Evolutionary conservation across 2,329 filamentous ascomycete species (phyloP).

Genomic region (Arthrocladium fulminans): DNA sequence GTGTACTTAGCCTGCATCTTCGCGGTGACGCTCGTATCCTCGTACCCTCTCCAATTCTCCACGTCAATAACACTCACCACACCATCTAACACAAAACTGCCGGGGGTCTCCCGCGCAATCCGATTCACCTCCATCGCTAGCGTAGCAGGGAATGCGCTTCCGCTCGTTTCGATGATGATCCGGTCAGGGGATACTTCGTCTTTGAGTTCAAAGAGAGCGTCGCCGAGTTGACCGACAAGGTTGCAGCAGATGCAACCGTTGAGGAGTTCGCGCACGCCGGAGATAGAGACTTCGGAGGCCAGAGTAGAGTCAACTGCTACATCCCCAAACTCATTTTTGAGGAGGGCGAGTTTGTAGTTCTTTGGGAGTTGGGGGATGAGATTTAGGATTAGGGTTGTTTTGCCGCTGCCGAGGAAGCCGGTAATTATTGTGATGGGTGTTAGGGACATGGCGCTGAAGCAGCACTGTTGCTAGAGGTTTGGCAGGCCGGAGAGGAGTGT

Average conservation of each 20-base stretch:
- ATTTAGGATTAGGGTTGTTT: constrained; percentile 91
- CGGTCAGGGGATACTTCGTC: constrained; percentile 58
- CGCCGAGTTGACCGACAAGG: constrained; percentile 79
- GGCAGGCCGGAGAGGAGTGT: neutral
- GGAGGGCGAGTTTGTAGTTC: constrained; percentile 74
- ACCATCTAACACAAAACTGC: constrained; percentile 68
- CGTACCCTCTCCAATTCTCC: constrained; percentile 90
- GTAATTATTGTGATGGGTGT: constrained; percentile 93
- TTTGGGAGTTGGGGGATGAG: constrained; percentile 82
- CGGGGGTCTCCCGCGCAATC: constrained; percentile 52
- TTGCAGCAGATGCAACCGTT: constrained; percentile 99
- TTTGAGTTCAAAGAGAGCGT: constrained; percentile 68
- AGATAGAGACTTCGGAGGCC: constrained; percentile 70
- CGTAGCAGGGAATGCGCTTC: constrained; percentile 79
- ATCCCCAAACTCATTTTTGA: constrained; percentile 98
- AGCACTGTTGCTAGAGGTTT: neutral
- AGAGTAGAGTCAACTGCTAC: constrained; percentile 88
- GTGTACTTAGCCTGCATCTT: constrained; percentile 82
- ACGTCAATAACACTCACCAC: constrained; percentile 86
- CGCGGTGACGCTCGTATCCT: constrained; percentile 82
- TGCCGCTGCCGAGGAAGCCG: constrained; percentile 90
- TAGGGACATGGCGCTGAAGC: constrained; percentile 44
- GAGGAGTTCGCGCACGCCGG: constrained; percentile 83
- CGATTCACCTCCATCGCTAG: constrained; percentile 85
- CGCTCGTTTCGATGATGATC: constrained; percentile 89